Percentiles rank a stretch among this genome's conserved stretches.
phyloP scores from a whole-genome alignment of 208 protist genomes.

The Herpetomonas tarakana region DNA sequence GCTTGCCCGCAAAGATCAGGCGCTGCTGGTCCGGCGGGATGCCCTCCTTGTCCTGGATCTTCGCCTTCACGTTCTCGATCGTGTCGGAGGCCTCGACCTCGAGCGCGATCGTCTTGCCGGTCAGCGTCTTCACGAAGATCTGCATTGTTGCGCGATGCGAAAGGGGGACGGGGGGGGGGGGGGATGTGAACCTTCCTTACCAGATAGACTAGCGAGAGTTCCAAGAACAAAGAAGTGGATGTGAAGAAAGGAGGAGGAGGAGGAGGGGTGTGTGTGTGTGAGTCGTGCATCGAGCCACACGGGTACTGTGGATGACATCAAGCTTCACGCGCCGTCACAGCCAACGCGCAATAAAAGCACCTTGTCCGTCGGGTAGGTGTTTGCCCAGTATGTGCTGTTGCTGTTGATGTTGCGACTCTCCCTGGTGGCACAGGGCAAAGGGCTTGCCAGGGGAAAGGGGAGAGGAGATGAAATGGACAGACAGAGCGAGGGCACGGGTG shows the following conservation, averaged over 20 bases:
- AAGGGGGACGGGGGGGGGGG: background rate
- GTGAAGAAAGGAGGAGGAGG: background rate
- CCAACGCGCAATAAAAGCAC: no score
- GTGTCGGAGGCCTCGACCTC: conserved; percentile 96
- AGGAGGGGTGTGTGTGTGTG: no score
- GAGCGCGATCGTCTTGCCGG: conserved; percentile 98
- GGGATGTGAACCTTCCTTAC: background rate
- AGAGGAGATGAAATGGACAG: no score
- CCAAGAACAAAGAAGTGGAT: conserved; percentile 3
- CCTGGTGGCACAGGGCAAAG: no score
- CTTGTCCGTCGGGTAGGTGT: no score
- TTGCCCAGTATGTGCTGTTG: no score
- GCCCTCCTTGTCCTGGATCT: conserved; percentile 99
- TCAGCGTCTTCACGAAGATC: conserved; percentile 97
- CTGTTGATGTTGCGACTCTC: no score
- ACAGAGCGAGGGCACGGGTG: no score
- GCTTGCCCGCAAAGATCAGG: conserved; percentile 96
- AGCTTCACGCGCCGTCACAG: background rate
- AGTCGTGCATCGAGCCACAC: background rate
- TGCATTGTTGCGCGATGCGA: conserved; percentile 75
- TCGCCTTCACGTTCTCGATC: conserved; percentile 97
- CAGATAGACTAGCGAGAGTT: background rate
- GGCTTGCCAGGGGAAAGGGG: no score
- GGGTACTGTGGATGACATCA: background rate
- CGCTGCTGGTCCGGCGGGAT: conserved; percentile 94